Percentiles rank a stretch among this genome's conserved stretches.
These are phyloP conservation scores for Eimeria necatrix DNA, from an alignment of 169 alveolate species.

Conservation along the genomic window DNA sequence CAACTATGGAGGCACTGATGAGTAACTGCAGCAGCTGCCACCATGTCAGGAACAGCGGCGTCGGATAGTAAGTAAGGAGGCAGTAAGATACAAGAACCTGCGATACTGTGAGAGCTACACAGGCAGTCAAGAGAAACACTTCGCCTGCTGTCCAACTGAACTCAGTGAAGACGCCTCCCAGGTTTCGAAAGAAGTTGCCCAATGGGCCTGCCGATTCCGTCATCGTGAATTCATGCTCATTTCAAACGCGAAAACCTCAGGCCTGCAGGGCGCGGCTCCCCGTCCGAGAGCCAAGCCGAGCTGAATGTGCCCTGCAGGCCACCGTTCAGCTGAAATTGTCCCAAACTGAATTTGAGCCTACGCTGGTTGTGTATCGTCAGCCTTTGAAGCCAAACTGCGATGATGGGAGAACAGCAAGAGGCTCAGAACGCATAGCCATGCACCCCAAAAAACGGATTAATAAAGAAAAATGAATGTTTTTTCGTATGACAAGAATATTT, in stretches of 20 bases:
- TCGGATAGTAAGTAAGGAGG: constrained; percentile 63
- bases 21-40: constrained; percentile 71
- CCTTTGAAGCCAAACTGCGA: not conserved
- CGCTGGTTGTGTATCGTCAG: no score
- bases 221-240: constrained; percentile 69
- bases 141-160: constrained; percentile 58
- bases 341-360: no score
- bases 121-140: constrained; percentile 10
- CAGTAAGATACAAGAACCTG: constrained; percentile 70
- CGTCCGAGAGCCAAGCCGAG: not conserved
- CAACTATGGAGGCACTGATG: constrained; percentile 66
- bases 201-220: constrained; percentile 66
- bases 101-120: constrained; percentile 67
- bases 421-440: no score
- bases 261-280: constrained; percentile 19
- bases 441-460: not conserved
- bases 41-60: constrained; percentile 79
- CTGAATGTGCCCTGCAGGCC: no score
- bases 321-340: no score
- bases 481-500: not conserved
- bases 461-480: not conserved
- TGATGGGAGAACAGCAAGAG: not conserved
- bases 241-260: not conserved
- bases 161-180: constrained; percentile 50
- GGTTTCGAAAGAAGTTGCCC: constrained; percentile 67